These are phyloP conservation scores for Pseudogymnoascus sp. DNA, from an alignment of 2,329 filamentous ascomycete species.

Conservation along the genomic window DNA sequence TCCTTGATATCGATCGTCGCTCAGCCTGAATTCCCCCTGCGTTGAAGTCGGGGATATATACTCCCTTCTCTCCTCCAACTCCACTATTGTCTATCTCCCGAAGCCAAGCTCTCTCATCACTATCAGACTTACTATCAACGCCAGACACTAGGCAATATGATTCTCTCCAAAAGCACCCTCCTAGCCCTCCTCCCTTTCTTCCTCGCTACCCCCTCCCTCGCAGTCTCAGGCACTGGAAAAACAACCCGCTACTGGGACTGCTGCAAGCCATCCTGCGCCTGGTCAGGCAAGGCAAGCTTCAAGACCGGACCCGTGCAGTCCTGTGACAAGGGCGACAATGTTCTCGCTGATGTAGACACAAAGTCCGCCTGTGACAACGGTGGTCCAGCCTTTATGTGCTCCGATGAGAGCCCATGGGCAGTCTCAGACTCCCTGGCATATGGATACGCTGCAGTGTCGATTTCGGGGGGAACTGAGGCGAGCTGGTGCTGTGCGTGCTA, in stretches of 20 bases:
- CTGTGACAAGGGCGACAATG: constrained; percentile 47
- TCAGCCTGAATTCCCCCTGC: not conserved
- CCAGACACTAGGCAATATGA: constrained; percentile 15
- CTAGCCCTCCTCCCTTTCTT: constrained; percentile 21
- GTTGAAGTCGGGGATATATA: not conserved
- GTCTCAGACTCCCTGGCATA: constrained; percentile 51
- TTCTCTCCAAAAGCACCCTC: constrained; percentile 18
- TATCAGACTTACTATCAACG: not conserved
- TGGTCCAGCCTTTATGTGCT: constrained; percentile 52
- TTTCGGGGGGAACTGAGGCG: constrained; percentile 46
- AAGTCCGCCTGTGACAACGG: constrained; percentile 46
- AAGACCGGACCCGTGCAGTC: constrained; percentile 39
- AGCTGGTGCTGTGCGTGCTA: constrained; percentile 63
- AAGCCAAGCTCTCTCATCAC: not conserved
- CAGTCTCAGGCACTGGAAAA: constrained; percentile 19
- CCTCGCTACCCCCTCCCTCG: constrained; percentile 16
- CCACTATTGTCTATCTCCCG: not conserved
- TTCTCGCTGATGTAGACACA: constrained; percentile 41
- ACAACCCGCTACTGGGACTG: constrained; percentile 53
- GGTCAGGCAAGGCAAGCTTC: constrained; percentile 49
- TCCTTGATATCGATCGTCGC: not conserved
- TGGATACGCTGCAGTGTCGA: constrained; percentile 54
- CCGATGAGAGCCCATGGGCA: constrained; percentile 53
- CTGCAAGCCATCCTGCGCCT: constrained; percentile 61
- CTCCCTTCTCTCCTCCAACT: not conserved